phyloP scores from a whole-genome alignment of 768 basidiomycete species.

The Chalciporus piperatus region DNA sequence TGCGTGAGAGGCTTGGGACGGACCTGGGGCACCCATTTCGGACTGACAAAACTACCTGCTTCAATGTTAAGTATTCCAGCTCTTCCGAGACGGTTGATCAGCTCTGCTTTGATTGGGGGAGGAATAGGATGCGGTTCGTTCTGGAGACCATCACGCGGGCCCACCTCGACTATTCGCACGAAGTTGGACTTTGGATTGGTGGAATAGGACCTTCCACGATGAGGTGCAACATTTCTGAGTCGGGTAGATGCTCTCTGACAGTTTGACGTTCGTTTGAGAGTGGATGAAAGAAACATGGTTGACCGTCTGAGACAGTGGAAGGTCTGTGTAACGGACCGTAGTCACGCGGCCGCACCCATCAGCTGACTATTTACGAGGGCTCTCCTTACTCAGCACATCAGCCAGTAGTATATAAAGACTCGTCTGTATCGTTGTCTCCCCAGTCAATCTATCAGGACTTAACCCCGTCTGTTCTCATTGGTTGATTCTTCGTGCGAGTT shows the following conservation, averaged over 20 bases:
- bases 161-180: constrained; percentile 77
- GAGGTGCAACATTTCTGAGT: background rate
- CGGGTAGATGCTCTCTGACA: background rate
- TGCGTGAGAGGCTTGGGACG: constrained; percentile 27
- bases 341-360: too few species aligned
- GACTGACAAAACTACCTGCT: constrained; percentile 87
- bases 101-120: constrained; percentile 70
- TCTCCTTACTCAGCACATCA: too few species aligned
- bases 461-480: too few species aligned
- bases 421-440: too few species aligned
- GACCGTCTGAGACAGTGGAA: too few species aligned
- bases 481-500: too few species aligned
- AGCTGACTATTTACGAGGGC: too few species aligned
- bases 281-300: constrained; percentile 12
- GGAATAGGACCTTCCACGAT: constrained; percentile 1
- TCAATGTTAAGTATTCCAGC: constrained; percentile 75
- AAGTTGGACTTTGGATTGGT: constrained; percentile 14
- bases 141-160: constrained; percentile 88
- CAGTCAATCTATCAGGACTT: too few species aligned
- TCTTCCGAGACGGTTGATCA: constrained; percentile 68
- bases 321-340: too few species aligned
- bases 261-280: constrained; percentile 1
- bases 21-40: constrained; percentile 91
- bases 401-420: too few species aligned
- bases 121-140: constrained; percentile 78